Percentiles rank a stretch among this genome's conserved stretches.
These are phyloP conservation scores for Guillardia theta DNA, from an alignment of 78 protist genomes.

Conservation along the genomic window DNA sequence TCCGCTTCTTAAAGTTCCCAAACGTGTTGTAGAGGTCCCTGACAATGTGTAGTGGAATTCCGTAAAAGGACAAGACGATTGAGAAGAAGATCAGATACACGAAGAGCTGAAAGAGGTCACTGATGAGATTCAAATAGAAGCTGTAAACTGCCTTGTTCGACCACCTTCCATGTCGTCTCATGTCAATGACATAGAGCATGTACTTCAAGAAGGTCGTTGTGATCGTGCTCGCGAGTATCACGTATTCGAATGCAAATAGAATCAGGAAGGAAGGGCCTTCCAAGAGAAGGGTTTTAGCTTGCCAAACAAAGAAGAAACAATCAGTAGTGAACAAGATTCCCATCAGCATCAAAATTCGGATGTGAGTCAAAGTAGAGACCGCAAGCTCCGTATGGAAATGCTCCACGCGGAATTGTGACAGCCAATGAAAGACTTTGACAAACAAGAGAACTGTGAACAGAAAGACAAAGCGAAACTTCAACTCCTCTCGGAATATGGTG, in stretches of 20 bases:
- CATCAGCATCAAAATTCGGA: neutral
- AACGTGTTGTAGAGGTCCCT: conserved; percentile 77
- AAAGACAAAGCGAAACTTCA: conserved; percentile 62
- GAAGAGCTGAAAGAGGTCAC: conserved; percentile 50
- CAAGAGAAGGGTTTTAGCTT: neutral
- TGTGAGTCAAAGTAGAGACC: neutral
- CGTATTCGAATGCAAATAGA: neutral
- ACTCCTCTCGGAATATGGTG: conserved; percentile 87
- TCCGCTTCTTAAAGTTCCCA: conserved; percentile 41
- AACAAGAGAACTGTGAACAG: conserved; percentile 69
- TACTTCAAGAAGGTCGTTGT: conserved; percentile 1
- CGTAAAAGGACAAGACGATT: conserved; percentile 19
- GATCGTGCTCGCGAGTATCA: conserved; percentile 14
- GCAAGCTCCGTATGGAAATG: neutral
- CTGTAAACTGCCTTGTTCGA: conserved; percentile 67
- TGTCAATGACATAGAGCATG: conserved; percentile 51
- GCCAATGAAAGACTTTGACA: conserved; percentile 86
- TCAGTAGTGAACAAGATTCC: neutral
- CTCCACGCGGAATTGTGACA: conserved; percentile 75
- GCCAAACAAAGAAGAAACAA: neutral
- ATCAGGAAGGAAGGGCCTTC: conserved; percentile 26
- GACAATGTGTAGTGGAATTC: conserved; percentile 84
- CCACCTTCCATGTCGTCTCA: conserved; percentile 73
- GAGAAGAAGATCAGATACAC: conserved; percentile 32
- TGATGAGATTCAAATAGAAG: conserved; percentile 73